Conservation (phyloP, 2,329 filamentous ascomycete genomes). For the Fusarium decemcellulare region DNA sequence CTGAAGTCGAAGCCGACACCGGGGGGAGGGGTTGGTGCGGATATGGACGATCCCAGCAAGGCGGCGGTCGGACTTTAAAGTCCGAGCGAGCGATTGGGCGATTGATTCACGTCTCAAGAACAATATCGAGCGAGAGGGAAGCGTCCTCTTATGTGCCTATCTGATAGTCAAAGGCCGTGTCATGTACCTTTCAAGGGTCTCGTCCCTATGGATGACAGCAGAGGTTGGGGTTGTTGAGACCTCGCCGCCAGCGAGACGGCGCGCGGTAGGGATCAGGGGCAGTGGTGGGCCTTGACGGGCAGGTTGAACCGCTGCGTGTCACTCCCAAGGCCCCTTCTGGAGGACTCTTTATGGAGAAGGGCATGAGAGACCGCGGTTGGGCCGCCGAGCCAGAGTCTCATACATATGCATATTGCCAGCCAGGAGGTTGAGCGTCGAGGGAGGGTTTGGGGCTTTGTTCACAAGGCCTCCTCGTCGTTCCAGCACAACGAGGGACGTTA, state of each 20-base stretch:
- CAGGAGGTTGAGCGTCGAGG: not conserved
- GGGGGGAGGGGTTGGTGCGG: slow-evolving; percentile 44
- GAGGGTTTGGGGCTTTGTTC: slow-evolving; percentile 1
- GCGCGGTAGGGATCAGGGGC: slow-evolving; percentile 25
- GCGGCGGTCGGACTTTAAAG: slow-evolving; percentile 39
- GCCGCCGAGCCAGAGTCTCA: slow-evolving; percentile 28
- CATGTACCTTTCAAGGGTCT: slow-evolving; percentile 22
- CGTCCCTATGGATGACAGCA: slow-evolving; percentile 22
- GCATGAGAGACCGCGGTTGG: slow-evolving; percentile 41
- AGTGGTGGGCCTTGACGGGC: slow-evolving; percentile 30
- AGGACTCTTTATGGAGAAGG: slow-evolving; percentile 32
- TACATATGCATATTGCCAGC: slow-evolving; percentile 29
- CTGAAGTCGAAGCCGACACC: slow-evolving; percentile 45
- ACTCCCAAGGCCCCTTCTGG: slow-evolving; percentile 16
- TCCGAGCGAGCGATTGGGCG: slow-evolving; percentile 36
- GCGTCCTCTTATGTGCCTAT: slow-evolving; percentile 27
- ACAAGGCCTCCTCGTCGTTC: slow-evolving; percentile 3
- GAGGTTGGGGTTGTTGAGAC: slow-evolving; percentile 34
- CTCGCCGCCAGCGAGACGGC: slow-evolving; percentile 19
- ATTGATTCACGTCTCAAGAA: slow-evolving; percentile 11
- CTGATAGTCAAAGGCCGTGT: slow-evolving; percentile 28
- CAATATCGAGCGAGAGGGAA: slow-evolving; percentile 5
- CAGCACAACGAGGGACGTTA: slow-evolving; percentile 2
- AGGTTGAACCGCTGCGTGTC: slow-evolving; percentile 35
- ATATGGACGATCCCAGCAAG: slow-evolving; percentile 23